Evolutionary conservation across 306 rosid species (phyloP).

Genomic region (Cucumis melo): DNA sequence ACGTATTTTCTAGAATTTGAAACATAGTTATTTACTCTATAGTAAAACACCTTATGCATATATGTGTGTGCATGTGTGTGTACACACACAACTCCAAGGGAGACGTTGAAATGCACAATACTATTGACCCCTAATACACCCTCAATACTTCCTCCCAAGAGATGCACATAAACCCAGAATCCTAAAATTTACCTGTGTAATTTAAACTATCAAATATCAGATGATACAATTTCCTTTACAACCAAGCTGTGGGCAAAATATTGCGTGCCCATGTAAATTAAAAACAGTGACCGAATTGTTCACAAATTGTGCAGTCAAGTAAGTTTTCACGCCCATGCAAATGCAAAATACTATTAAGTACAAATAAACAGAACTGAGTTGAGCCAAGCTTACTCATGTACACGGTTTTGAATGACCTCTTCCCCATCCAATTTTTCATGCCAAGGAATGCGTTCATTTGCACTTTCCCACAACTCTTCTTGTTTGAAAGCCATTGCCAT

Average conservation of each 20-base stretch:
- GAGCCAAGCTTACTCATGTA: slow-evolving; percentile 63
- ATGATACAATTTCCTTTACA: neutral
- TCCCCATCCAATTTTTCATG: slow-evolving; percentile 84
- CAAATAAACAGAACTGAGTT: slow-evolving; percentile 1
- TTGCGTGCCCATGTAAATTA: neutral
- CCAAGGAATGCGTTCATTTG: slow-evolving; percentile 86
- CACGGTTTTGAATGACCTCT: slow-evolving; percentile 78
- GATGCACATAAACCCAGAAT: neutral
- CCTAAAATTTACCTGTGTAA: neutral
- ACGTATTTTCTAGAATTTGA: neutral
- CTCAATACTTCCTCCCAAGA: neutral
- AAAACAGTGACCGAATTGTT: neutral
- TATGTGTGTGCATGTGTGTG: no score
- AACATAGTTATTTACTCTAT: neutral
- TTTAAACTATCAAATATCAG: neutral
- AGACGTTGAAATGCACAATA: neutral
- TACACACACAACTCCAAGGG: neutral
- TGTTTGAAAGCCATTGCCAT: slow-evolving; percentile 79
- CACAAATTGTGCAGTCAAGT: slow-evolving; percentile 2
- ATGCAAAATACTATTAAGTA: neutral
- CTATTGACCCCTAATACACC: neutral
- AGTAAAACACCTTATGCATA: neutral
- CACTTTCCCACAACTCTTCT: slow-evolving; percentile 77
- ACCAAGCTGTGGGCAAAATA: neutral
- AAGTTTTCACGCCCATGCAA: neutral